phyloP scores from a whole-genome alignment of 257 asterid species.

The Dorcoceras hygrometricum region DNA sequence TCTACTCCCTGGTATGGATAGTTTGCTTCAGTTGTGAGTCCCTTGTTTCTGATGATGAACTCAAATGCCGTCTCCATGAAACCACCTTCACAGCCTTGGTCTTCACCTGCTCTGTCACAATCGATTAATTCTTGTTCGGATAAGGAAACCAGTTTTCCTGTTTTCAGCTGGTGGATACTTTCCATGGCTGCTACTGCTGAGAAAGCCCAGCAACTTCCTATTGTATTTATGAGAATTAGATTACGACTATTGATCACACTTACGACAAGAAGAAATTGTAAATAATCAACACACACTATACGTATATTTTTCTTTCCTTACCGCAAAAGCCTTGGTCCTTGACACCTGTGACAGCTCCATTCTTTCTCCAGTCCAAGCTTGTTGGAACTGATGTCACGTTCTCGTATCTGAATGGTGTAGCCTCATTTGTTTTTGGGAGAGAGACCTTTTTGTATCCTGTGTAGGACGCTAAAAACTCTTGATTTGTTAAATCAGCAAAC shows the following conservation, averaged over 20 bases:
- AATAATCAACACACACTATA: neutral
- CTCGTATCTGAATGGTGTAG: slow-evolving; percentile 25
- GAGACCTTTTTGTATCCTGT: slow-evolving; percentile 29
- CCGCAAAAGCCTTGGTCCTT: slow-evolving; percentile 39
- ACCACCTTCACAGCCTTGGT: slow-evolving; percentile 35
- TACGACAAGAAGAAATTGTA: neutral
- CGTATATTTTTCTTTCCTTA: slow-evolving; percentile 10
- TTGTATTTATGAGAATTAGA: neutral
- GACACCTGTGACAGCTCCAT: slow-evolving; percentile 38
- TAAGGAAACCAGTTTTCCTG: slow-evolving; percentile 22
- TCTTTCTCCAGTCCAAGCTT: slow-evolving; percentile 34
- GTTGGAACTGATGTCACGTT: slow-evolving; percentile 23
- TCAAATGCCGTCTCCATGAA: slow-evolving; percentile 34
- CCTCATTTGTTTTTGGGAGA: neutral
- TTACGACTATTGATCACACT: neutral
- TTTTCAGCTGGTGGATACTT: slow-evolving; percentile 32
- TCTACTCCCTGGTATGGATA: slow-evolving; percentile 33
- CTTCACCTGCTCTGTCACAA: slow-evolving; percentile 26
- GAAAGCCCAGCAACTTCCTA: slow-evolving; percentile 42
- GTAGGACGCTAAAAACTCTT: slow-evolving; percentile 32
- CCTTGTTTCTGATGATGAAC: slow-evolving; percentile 27
- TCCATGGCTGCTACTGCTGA: slow-evolving; percentile 40
- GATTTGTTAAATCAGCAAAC: slow-evolving; percentile 42
- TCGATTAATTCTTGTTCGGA: slow-evolving; percentile 40
- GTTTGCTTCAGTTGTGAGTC: slow-evolving; percentile 34